Evolutionary conservation across 345 rosid genomes (phyloP).

Genomic region (Clausena lansium): DNA sequence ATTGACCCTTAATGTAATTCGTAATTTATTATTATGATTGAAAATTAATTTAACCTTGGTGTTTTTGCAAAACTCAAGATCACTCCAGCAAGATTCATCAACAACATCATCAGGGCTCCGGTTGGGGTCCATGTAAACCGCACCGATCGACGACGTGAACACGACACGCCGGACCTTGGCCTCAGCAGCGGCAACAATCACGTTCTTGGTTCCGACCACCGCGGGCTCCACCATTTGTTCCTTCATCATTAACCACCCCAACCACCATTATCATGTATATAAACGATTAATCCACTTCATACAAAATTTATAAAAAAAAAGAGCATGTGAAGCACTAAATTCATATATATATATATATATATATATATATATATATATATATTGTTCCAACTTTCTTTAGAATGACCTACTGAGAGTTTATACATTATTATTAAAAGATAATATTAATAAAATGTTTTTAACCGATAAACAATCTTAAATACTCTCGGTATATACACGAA

Average conservation of each 20-base stretch:
- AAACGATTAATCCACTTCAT: not conserved
- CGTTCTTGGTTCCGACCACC: constrained; percentile 78
- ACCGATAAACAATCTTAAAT: too few species aligned
- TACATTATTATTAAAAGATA: too few species aligned
- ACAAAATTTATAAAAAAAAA: too few species aligned
- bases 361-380: too few species aligned
- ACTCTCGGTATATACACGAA: not conserved
- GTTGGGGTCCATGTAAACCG: constrained; percentile 91
- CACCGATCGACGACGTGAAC: constrained; percentile 90
- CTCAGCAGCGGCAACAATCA: constrained; percentile 77
- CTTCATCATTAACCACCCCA: constrained; percentile 24
- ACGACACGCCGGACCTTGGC: constrained; percentile 85
- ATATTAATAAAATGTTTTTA: too few species aligned
- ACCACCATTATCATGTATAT: not conserved
- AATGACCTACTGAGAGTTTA: not conserved
- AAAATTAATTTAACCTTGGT: constrained; percentile 53
- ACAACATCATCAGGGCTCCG: constrained; percentile 65
- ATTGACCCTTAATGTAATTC: too few species aligned
- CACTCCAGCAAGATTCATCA: constrained; percentile 97
- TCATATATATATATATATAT: too few species aligned
- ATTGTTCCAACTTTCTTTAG: too few species aligned
- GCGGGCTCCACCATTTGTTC: constrained; percentile 99
- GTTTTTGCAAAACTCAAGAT: constrained; percentile 90
- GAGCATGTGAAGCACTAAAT: not conserved
- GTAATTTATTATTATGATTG: too few species aligned